phyloP scores from a whole-genome alignment of 192 early-diverging fungal genomes.

The Thamnidium elegans region DNA sequence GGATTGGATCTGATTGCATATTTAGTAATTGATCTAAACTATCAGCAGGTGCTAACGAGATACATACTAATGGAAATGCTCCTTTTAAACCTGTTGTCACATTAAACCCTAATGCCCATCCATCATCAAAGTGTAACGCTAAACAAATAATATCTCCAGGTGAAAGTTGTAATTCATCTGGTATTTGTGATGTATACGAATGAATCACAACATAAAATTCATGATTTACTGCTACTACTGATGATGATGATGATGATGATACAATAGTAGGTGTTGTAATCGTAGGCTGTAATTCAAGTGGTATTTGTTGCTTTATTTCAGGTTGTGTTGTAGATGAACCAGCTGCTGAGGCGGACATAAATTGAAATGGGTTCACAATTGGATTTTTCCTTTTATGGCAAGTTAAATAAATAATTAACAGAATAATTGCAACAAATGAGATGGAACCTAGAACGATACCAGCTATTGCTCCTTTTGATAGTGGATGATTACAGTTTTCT shows the following conservation, averaged over 20 bases:
- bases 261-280: too few species aligned
- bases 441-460: constrained; percentile 23
- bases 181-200: constrained; percentile 65
- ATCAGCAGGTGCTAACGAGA: constrained; percentile 32
- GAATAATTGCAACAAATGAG: not conserved
- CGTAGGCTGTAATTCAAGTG: too few species aligned
- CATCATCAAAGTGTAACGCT: constrained; percentile 78
- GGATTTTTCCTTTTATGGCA: not conserved
- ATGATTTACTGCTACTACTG: too few species aligned
- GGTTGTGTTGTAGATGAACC: not conserved
- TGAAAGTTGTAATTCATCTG: constrained; percentile 75
- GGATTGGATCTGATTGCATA: not conserved
- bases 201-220: constrained; percentile 35
- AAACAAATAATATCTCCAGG: constrained; percentile 71
- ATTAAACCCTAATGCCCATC: constrained; percentile 87
- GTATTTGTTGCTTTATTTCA: not conserved
- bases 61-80: constrained; percentile 84
- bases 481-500: not conserved
- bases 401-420: not conserved
- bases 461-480: constrained; percentile 16
- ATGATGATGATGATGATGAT: too few species aligned
- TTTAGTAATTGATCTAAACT: constrained; percentile 27
- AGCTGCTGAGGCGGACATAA: not conserved
- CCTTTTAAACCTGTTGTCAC: constrained; percentile 65
- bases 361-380: not conserved